Percentiles rank a stretch among this genome's conserved stretches.
Evolutionary conservation across 768 basidiomycete species (phyloP).

Genomic region (Podaxis carcinomalis): DNA sequence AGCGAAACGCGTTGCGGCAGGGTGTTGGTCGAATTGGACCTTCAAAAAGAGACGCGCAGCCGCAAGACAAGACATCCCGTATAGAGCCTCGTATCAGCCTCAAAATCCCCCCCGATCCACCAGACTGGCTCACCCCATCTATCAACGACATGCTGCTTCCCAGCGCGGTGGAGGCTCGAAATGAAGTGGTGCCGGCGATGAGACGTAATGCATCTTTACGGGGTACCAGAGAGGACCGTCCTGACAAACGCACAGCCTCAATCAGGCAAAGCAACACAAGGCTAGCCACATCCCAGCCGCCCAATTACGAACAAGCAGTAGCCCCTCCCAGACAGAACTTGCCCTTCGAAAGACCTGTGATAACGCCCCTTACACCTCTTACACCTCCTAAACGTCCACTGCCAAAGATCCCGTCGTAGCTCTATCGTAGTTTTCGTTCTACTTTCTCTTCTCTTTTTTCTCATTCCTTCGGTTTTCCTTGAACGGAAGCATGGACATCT

Average conservation of each 20-base stretch:
- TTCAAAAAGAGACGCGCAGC: neutral
- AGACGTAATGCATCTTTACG: neutral
- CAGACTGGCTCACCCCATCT: neutral
- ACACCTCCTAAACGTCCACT: constrained; percentile 1
- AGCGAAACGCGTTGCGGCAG: neutral
- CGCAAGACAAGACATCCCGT: neutral
- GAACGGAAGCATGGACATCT: neutral
- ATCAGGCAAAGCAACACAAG: too few relatives aligned
- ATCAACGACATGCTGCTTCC: neutral
- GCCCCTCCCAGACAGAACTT: neutral
- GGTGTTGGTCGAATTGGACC: neutral
- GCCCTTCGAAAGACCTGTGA: neutral
- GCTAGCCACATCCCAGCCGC: neutral
- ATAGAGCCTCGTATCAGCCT: neutral
- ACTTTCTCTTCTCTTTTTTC: neutral
- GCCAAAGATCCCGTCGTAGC: neutral
- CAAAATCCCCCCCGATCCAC: neutral
- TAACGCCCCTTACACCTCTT: neutral
- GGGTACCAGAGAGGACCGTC: neutral
- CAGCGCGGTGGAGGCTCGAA: neutral
- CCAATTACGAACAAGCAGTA: neutral
- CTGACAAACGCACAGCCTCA: neutral
- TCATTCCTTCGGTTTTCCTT: neutral
- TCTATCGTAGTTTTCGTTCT: too few relatives aligned
- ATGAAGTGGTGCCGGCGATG: neutral